Conservation (phyloP, 768 basidiomycete genomes). For the Auricularia cornea region DNA sequence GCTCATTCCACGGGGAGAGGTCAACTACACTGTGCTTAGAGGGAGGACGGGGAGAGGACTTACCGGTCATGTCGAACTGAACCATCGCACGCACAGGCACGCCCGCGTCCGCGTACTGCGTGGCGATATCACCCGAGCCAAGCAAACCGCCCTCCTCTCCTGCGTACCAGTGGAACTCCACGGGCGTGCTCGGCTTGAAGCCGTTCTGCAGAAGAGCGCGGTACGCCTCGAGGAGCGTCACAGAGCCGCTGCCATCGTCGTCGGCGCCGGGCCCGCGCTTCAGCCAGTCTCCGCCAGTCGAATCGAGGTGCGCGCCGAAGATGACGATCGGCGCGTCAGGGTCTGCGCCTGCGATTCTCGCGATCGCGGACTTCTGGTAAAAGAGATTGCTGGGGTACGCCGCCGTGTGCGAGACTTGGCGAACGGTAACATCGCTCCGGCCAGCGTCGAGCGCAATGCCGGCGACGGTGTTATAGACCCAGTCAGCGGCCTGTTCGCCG, state of each 20-base stretch:
- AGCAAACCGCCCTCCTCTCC: slow-evolving; percentile 16
- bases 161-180: slow-evolving; percentile 16
- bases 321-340: slow-evolving; percentile 34
- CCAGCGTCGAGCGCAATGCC: background rate
- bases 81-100: slow-evolving; percentile 25
- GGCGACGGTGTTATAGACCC: background rate
- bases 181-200: slow-evolving; percentile 3
- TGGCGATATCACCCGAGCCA: slow-evolving; percentile 28
- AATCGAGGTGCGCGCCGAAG: slow-evolving; percentile 84
- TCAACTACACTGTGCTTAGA: background rate
- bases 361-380: slow-evolving; percentile 2
- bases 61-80: slow-evolving; percentile 18
- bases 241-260: slow-evolving; percentile 5
- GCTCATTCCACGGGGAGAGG: background rate
- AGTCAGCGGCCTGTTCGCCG: background rate
- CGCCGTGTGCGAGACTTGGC: background rate
- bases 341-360: slow-evolving; percentile 2
- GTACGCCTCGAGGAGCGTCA: slow-evolving; percentile 6
- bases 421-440: background rate
- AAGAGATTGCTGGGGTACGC: background rate
- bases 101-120: slow-evolving; percentile 23
- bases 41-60: slow-evolving; percentile 28
- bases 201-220: slow-evolving; percentile 2
- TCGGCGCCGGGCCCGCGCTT: slow-evolving; percentile 4
- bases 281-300: slow-evolving; percentile 16